phyloP scores from a whole-genome alignment of 140 eudicot genomes.

The Ambrosia hybrid region DNA sequence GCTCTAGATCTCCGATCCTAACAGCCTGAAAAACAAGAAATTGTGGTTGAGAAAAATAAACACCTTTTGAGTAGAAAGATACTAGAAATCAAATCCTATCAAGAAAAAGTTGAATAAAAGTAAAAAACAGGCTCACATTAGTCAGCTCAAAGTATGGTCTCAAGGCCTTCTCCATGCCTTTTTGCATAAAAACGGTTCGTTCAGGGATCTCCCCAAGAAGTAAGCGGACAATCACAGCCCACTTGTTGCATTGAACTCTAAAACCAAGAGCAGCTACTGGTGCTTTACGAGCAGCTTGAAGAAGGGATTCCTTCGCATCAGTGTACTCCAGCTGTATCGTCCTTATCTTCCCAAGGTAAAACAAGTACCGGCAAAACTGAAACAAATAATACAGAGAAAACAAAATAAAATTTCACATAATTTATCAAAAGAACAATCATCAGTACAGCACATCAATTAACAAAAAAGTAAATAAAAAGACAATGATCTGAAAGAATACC shows the following conservation, averaged over 20 bases:
- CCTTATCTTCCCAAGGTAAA: constrained; percentile 94
- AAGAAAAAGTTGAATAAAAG: constrained; percentile 2
- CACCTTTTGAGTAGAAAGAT: too few species aligned
- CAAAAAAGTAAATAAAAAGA: background rate
- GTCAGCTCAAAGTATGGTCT: constrained; percentile 99
- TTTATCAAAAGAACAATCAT: background rate
- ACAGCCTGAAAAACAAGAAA: constrained; percentile 63
- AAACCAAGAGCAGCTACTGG: constrained; percentile 97
- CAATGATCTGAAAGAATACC: constrained; percentile 40
- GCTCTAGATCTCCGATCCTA: constrained; percentile 91
- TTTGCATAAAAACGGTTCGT: constrained; percentile 93
- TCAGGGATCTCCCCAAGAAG: constrained; percentile 96
- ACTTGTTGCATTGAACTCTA: constrained; percentile 91
- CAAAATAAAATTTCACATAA: background rate
- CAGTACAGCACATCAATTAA: background rate
- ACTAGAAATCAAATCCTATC: too few species aligned
- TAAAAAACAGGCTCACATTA: constrained; percentile 55
- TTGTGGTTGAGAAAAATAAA: background rate
- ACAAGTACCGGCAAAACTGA: constrained; percentile 94
- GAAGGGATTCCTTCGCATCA: constrained; percentile 95
- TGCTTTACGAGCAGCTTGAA: constrained; percentile 98
- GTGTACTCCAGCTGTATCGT: constrained; percentile 96
- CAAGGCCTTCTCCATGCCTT: constrained; percentile 94
- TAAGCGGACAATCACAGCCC: constrained; percentile 97
- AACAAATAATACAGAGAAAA: constrained; percentile 14